These are phyloP conservation scores for Schrenkiella parvula DNA, from an alignment of 345 rosid genomes.

Conservation along the genomic window DNA sequence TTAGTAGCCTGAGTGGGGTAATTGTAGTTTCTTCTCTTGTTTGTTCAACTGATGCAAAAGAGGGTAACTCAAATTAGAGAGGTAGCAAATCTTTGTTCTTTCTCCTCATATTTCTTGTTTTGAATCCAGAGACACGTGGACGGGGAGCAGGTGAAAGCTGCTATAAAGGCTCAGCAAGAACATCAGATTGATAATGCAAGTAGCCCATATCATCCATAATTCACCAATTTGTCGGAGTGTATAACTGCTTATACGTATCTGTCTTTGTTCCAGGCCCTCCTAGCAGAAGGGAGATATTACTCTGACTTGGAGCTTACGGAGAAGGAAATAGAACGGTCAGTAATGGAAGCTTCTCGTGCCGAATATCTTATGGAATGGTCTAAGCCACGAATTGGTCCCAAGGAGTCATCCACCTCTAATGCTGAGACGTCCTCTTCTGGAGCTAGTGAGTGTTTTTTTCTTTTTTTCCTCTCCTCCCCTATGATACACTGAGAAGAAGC, in stretches of 20 bases:
- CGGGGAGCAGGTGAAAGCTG: slow-evolving; percentile 94
- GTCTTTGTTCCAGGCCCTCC: slow-evolving; percentile 63
- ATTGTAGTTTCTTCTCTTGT: slow-evolving; percentile 1
- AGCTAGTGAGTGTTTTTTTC: slow-evolving; percentile 58
- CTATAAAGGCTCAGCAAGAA: slow-evolving; percentile 97
- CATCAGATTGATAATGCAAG: slow-evolving; percentile 90
- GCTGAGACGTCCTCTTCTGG: slow-evolving; percentile 98
- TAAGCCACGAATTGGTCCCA: slow-evolving; percentile 53
- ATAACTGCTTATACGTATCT: neutral
- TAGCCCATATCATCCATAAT: neutral
- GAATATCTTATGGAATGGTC: slow-evolving; percentile 82
- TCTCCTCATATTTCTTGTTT: slow-evolving; percentile 7
- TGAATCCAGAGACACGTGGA: slow-evolving; percentile 75
- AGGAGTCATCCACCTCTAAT: slow-evolving; percentile 70
- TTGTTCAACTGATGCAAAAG: neutral
- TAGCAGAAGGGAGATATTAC: slow-evolving; percentile 73
- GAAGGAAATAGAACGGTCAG: slow-evolving; percentile 89
- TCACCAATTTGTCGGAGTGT: neutral
- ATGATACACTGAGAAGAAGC: neutral
- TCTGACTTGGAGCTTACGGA: slow-evolving; percentile 97
- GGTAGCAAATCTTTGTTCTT: neutral
- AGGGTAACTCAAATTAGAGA: neutral
- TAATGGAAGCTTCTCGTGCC: slow-evolving; percentile 97
- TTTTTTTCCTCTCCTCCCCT: neutral
- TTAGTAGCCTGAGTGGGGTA: slow-evolving; percentile 92